Percentiles rank a stretch among this genome's conserved stretches.
Evolutionary conservation across 805 yeast genomes (phyloP).

Genomic region (Starmerella potacharoeniae): DNA sequence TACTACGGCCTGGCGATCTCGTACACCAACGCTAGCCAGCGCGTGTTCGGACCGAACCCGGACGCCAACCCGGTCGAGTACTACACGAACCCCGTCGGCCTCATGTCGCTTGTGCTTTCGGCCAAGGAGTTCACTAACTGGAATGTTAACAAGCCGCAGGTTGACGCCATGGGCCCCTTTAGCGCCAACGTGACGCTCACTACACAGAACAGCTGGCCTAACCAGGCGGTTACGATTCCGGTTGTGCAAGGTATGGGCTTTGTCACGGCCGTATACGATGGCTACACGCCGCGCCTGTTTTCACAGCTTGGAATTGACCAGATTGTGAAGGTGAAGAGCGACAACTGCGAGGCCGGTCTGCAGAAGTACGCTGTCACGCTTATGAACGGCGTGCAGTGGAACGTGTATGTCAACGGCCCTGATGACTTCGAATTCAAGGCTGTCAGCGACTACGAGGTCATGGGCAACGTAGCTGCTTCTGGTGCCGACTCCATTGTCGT

Average conservation of each 20-base stretch:
- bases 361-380: slow-evolving; percentile 34
- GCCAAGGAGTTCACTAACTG: slow-evolving; percentile 38
- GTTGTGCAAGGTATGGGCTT: slow-evolving; percentile 76
- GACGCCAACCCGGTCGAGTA: slow-evolving; percentile 33
- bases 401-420: slow-evolving; percentile 38
- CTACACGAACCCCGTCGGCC: slow-evolving; percentile 45
- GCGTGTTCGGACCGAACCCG: slow-evolving; percentile 40
- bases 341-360: slow-evolving; percentile 27
- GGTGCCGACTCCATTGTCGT: slow-evolving; percentile 31
- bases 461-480: slow-evolving; percentile 28
- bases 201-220: slow-evolving; percentile 24
- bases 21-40: slow-evolving; percentile 38
- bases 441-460: slow-evolving; percentile 29
- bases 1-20: slow-evolving; percentile 53
- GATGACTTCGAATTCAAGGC: slow-evolving; percentile 29
- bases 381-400: slow-evolving; percentile 38
- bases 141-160: slow-evolving; percentile 22
- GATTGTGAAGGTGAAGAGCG: slow-evolving; percentile 23
- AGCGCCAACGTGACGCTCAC: slow-evolving; percentile 38
- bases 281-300: slow-evolving; percentile 36
- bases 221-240: slow-evolving; percentile 35
- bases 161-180: slow-evolving; percentile 40
- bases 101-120: slow-evolving; percentile 46
- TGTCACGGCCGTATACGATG: slow-evolving; percentile 49
- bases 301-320: slow-evolving; percentile 38